Evolutionary conservation across 805 yeast genomes (phyloP).

Genomic region (Candida easanensis): DNA sequence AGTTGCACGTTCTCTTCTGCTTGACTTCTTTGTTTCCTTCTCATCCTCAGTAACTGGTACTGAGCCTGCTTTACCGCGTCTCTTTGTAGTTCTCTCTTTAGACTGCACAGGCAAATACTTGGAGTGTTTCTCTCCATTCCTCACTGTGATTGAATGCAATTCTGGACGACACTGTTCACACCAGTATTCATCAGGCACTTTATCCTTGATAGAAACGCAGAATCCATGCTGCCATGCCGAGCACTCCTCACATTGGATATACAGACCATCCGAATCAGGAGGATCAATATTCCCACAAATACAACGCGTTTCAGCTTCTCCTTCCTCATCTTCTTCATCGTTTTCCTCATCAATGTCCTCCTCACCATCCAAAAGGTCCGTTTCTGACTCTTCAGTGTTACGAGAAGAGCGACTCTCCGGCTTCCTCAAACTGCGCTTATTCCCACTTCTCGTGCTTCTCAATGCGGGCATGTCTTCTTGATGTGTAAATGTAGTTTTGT

Average conservation of each 20-base stretch:
- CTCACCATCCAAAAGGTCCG: background rate
- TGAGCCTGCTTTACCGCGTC: slow-evolving; percentile 8
- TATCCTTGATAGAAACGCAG: slow-evolving; percentile 82
- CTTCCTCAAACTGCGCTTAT: slow-evolving; percentile 3
- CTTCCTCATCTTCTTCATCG: slow-evolving; percentile 31
- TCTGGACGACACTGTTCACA: slow-evolving; percentile 92
- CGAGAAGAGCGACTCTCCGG: background rate
- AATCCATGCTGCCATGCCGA: slow-evolving; percentile 97
- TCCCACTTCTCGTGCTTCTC: slow-evolving; percentile 23
- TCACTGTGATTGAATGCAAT: slow-evolving; percentile 56
- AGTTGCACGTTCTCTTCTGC: slow-evolving; percentile 36
- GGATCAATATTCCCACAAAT: slow-evolving; percentile 43
- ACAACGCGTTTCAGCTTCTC: slow-evolving; percentile 44
- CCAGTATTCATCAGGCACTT: slow-evolving; percentile 91
- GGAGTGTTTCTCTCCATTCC: slow-evolving; percentile 46
- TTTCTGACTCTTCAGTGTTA: slow-evolving; percentile 1
- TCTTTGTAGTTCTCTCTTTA: slow-evolving; percentile 30
- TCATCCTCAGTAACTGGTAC: slow-evolving; percentile 14
- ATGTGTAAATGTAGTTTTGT: too few relatives aligned
- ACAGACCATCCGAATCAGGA: slow-evolving; percentile 55
- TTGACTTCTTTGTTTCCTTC: slow-evolving; percentile 19
- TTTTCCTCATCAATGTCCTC: slow-evolving; percentile 4
- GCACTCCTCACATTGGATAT: slow-evolving; percentile 85
- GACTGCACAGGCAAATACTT: slow-evolving; percentile 46
- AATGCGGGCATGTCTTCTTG: slow-evolving; percentile 20